phyloP scores from a whole-genome alignment of 495 filamentous ascomycete species.

The Achaetomiella virescens region DNA sequence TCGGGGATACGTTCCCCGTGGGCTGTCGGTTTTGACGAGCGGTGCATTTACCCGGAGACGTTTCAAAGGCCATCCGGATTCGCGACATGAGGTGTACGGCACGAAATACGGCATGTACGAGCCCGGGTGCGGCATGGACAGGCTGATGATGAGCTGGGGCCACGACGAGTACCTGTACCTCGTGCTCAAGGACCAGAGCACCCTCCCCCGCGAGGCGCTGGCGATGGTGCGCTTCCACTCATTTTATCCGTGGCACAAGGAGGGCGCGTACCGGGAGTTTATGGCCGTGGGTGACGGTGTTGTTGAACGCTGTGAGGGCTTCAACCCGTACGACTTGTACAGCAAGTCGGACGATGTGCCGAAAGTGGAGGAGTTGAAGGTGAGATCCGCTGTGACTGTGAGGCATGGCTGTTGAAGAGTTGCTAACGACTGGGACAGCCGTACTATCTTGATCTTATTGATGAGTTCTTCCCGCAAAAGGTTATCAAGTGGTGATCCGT shows the following conservation, averaged over 20 bases:
- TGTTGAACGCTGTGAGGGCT: conserved; percentile 78
- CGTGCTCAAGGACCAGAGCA: conserved; percentile 70
- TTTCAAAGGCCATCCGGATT: conserved; percentile 70
- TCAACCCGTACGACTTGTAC: conserved; percentile 89
- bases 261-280: conserved; percentile 68
- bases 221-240: conserved; percentile 88
- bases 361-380: conserved; percentile 65
- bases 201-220: conserved; percentile 69
- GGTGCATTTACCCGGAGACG: conserved; percentile 71
- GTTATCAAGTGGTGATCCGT: conserved; percentile 63
- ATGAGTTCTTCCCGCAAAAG: conserved; percentile 76
- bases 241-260: conserved; percentile 86
- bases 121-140: conserved; percentile 69
- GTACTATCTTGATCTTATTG: conserved; percentile 78
- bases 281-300: conserved; percentile 75
- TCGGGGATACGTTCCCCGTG: conserved; percentile 90
- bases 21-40: conserved; percentile 71
- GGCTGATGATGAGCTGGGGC: conserved; percentile 84
- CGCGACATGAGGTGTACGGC: conserved; percentile 56
- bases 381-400: conserved; percentile 18
- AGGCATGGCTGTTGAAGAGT: background rate
- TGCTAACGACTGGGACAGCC: conserved; percentile 39
- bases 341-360: conserved; percentile 83
- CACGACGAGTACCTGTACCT: conserved; percentile 91
- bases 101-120: conserved; percentile 72